Conservation (phyloP, 2,329 filamentous ascomycete genomes). For the Arthrobotrys iridis region DNA sequence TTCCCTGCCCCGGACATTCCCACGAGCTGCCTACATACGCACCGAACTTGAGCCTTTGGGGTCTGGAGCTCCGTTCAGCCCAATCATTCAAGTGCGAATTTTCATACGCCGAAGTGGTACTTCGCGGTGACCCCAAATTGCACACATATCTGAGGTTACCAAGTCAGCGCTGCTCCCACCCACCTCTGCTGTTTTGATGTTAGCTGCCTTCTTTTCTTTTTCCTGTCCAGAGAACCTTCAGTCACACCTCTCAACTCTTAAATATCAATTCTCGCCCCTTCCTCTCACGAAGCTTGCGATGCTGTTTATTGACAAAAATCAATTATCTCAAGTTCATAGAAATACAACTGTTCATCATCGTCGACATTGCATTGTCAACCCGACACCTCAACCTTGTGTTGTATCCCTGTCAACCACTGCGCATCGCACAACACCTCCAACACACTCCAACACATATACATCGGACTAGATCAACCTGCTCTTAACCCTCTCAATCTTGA, state of each 20-base stretch:
- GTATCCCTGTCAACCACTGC: not conserved
- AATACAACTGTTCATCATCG: not conserved
- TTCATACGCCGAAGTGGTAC: conserved; percentile 51
- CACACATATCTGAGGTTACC: conserved; percentile 32
- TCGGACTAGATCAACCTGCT: conserved; percentile 1
- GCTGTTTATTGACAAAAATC: not conserved
- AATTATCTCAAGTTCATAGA: conserved; percentile 2
- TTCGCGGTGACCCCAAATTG: conserved; percentile 34
- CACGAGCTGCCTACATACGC: conserved; percentile 36
- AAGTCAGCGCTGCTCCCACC: not conserved
- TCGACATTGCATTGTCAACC: conserved; percentile 2
- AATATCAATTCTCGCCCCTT: conserved; percentile 53
- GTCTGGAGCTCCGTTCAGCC: conserved; percentile 47
- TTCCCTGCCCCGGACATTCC: conserved; percentile 34
- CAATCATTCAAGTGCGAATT: conserved; percentile 38
- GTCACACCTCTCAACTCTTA: conserved; percentile 33
- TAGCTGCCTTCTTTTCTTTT: conserved; percentile 29
- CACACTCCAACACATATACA: no score
- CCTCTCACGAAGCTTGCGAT: conserved; percentile 20
- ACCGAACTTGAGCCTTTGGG: conserved; percentile 29
- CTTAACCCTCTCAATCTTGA: conserved; percentile 46
- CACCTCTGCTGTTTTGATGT: conserved; percentile 33
- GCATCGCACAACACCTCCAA: conserved; percentile 34
- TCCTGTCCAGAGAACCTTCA: conserved; percentile 3
- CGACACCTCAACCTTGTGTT: conserved; percentile 19